Base-by-base conservation (phyloP, 2,329 filamentous ascomycete genomes). In the Whalleya microplaca region DNA sequence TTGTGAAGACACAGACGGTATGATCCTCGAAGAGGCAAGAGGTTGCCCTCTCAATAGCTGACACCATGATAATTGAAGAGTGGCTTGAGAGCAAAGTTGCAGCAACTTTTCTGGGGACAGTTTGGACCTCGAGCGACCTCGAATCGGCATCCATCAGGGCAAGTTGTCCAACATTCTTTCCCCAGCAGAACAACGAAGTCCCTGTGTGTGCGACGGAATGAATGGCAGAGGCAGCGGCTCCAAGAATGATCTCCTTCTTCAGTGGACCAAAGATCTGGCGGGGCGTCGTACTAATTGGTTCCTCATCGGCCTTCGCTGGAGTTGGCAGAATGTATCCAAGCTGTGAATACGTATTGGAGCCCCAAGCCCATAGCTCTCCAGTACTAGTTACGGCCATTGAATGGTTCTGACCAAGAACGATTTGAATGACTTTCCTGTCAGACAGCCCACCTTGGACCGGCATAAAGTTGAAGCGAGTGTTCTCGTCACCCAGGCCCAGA, bases 281-380 rank as follows among this genome's bases (percentile, higher is more conserved):
- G 0, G 95, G 95, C 0, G 85, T 82, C 3, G 85, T 82, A 65
- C 92, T 94, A 64, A 95, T 88, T 0, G 93, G 89, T 56, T 95
- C 90, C 66, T 97, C 90, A 49, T 96, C 91, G 51, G 85, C 84
- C 63, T 85, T 81, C 8, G 78, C 73, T 1, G 87, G 83, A 16
- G 80, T 73, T 8, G 92, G 91, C 16, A 96, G 78, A 18, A 83
- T 77, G 71, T 96, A 98, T 4, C 95, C 95, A 14, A 99, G 81
- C 71, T 98, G 94, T 1, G 89, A 92, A 69, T 85, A 88, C 7
- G 83, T 86, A 67, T 97, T 98, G 63, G 89, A 90, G 7, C 95
- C 95, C 95, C 95, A 99, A 1, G 92, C 95, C 79, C 91, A 96
- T 5, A 96, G 84, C 64, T 96, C 91, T n/a, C 95, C 94, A 51